Evolutionary conservation across 2,329 filamentous ascomycete genomes (phyloP).

Genomic region (Alternaria conjuncta): DNA sequence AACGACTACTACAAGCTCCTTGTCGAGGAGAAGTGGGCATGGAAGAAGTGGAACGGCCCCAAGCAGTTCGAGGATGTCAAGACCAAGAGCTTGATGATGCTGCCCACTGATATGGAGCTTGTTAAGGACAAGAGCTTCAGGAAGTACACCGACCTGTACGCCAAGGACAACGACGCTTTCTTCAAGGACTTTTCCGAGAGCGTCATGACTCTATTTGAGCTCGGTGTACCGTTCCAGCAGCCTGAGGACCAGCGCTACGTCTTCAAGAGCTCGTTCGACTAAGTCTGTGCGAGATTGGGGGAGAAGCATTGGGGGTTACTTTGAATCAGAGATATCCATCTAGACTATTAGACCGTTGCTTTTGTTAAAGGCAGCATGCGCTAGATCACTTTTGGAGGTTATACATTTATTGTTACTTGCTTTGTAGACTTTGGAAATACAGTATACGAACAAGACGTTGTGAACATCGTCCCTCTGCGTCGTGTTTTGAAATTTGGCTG

Average conservation of each 20-base stretch:
- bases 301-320: conserved; percentile 15
- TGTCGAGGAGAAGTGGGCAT: conserved; percentile 89
- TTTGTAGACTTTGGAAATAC: not conserved
- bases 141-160: conserved; percentile 82
- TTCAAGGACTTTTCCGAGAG: conserved; percentile 90
- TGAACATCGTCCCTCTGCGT: not conserved
- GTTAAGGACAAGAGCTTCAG: conserved; percentile 88
- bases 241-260: conserved; percentile 52
- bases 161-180: conserved; percentile 87
- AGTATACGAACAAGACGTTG: not conserved
- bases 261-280: conserved; percentile 55
- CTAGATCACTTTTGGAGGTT: not conserved
- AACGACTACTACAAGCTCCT: conserved; percentile 95
- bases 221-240: conserved; percentile 84
- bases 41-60: conserved; percentile 96
- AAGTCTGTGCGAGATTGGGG: conserved; percentile 7
- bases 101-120: conserved; percentile 88
- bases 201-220: conserved; percentile 84
- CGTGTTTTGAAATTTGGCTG: not conserved
- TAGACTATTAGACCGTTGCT: conserved; percentile 32
- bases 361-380: not conserved
- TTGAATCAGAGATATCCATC: conserved; percentile 38
- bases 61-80: conserved; percentile 88
- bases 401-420: not conserved
- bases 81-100: conserved; percentile 93